Evolutionary conservation across 2,329 filamentous ascomycete genomes (phyloP).

Genomic region (Cordyceps militaris): DNA sequence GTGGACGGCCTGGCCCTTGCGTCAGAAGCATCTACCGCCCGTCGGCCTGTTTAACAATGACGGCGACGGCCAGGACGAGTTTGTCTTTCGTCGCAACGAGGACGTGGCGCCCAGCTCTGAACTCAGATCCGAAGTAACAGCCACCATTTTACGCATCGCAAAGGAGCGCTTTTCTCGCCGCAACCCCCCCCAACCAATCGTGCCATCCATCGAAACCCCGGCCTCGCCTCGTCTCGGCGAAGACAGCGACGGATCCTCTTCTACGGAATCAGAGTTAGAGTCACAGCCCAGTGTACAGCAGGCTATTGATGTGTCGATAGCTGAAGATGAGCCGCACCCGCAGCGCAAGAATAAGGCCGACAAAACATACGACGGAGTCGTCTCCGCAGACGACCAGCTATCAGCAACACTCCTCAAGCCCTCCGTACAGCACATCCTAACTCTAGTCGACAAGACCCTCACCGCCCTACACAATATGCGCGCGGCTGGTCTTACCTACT

Average conservation of each 20-base stretch:
- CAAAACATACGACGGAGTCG: slow-evolving; percentile 38
- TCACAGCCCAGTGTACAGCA: background rate
- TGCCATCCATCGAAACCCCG: slow-evolving; percentile 18
- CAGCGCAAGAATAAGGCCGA: background rate
- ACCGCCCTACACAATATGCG: slow-evolving; percentile 62
- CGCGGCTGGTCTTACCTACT: slow-evolving; percentile 36
- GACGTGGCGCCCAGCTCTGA: slow-evolving; percentile 47
- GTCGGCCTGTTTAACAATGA: slow-evolving; percentile 42
- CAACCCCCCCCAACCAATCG: slow-evolving; percentile 8
- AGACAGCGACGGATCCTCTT: background rate
- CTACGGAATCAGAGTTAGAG: background rate
- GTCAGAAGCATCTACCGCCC: slow-evolving; percentile 52
- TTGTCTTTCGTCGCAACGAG: slow-evolving; percentile 41
- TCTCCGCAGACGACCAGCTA: slow-evolving; percentile 64
- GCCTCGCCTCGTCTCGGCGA: slow-evolving; percentile 3
- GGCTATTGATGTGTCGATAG: background rate
- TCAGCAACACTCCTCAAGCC: slow-evolving; percentile 61
- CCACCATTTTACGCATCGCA: slow-evolving; percentile 57
- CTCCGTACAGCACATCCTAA: slow-evolving; percentile 61
- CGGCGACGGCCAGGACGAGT: slow-evolving; percentile 41
- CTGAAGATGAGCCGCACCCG: background rate
- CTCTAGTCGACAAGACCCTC: slow-evolving; percentile 62
- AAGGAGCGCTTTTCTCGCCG: slow-evolving; percentile 52
- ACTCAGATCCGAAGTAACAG: slow-evolving; percentile 64
- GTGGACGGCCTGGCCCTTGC: slow-evolving; percentile 86